phyloP scores from a whole-genome alignment of 306 rosid species.

The Crataegus laevigata region DNA sequence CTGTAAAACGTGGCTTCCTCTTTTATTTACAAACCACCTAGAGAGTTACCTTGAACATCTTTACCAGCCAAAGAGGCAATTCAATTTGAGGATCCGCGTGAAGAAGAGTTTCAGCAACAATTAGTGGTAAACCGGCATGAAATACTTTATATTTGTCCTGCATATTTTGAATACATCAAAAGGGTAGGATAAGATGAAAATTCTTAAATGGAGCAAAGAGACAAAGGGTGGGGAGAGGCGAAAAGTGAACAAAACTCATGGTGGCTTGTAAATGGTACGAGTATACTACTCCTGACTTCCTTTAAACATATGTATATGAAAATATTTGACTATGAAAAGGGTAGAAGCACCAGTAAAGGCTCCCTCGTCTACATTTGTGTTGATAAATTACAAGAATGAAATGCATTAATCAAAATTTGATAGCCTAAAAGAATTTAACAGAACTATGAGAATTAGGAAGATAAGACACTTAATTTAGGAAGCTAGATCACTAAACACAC shows the following conservation, averaged over 20 bases:
- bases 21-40: background rate
- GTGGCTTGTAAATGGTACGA: too few species aligned
- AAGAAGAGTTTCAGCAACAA: conserved; percentile 88
- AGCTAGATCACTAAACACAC: background rate
- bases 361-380: background rate
- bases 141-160: conserved; percentile 67
- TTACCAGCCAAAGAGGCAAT: conserved; percentile 91
- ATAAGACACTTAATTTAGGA: background rate
- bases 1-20: background rate
- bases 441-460: too few species aligned
- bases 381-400: background rate
- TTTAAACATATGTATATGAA: background rate
- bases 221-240: background rate
- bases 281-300: background rate
- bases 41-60: conserved; percentile 77
- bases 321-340: background rate
- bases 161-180: conserved; percentile 17
- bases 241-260: background rate
- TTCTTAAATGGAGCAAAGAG: background rate
- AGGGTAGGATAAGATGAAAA: background rate
- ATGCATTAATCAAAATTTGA: background rate
- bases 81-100: conserved; percentile 71
- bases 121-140: conserved; percentile 66
- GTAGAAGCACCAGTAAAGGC: background rate
- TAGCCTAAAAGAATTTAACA: background rate